Conservation (phyloP, 2,329 filamentous ascomycete species). For the Coleophoma crateriformis region DNA sequence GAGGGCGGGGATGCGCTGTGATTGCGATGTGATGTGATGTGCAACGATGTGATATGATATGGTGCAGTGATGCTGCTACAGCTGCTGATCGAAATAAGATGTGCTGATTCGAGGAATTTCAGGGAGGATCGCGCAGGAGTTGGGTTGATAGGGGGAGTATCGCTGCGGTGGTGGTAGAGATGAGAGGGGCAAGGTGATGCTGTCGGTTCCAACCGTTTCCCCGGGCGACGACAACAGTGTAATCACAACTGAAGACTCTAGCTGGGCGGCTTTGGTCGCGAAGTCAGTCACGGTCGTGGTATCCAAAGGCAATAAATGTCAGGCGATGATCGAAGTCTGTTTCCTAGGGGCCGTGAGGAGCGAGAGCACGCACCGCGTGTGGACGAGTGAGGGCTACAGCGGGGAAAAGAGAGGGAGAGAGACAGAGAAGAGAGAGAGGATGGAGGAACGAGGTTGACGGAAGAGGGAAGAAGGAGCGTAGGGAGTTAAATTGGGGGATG, state of each 20-base stretch:
- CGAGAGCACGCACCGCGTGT: not conserved
- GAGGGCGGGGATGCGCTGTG: too few relatives aligned
- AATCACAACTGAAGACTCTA: not conserved
- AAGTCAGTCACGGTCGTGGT: not conserved
- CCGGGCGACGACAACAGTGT: too few relatives aligned
- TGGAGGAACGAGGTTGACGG: not conserved
- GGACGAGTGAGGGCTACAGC: not conserved
- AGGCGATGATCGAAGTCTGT: slow-evolving; percentile 1
- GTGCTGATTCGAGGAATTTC: too few relatives aligned
- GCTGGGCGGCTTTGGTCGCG: not conserved
- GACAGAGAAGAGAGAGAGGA: not conserved
- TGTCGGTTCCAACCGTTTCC: too few relatives aligned
- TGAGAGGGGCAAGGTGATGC: too few relatives aligned
- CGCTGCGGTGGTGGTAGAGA: too few relatives aligned
- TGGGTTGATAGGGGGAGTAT: too few relatives aligned
- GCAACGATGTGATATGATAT: too few relatives aligned
- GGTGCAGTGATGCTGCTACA: too few relatives aligned
- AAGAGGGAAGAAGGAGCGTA: not conserved
- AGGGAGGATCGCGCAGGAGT: too few relatives aligned
- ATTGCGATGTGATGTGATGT: too few relatives aligned
- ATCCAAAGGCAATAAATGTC: slow-evolving; percentile 7
- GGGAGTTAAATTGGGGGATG: not conserved
- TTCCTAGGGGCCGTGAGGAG: slow-evolving; percentile 2
- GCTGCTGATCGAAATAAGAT: too few relatives aligned
- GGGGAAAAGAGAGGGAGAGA: not conserved